phyloP scores from a whole-genome alignment of 768 basidiomycete species.

The Pholiota conissans region DNA sequence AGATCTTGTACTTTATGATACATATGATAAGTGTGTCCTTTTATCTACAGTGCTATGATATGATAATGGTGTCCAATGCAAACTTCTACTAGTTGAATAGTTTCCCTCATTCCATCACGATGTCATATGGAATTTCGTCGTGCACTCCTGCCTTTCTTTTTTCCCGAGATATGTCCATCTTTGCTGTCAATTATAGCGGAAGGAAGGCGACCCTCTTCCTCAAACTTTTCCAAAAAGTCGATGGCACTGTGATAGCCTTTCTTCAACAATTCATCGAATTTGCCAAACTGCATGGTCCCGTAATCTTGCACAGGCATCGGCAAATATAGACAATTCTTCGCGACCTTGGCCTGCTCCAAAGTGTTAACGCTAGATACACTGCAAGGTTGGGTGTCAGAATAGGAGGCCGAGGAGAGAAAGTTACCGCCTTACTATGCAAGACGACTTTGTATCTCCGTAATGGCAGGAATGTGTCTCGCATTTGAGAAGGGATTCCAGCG shows the following conservation, averaged over 20 bases:
- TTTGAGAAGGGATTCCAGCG: constrained; percentile 90
- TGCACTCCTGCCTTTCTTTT: constrained; percentile 73
- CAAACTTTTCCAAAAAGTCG: constrained; percentile 73
- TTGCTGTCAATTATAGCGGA: constrained; percentile 66
- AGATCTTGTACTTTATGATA: not conserved
- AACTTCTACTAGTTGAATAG: not conserved
- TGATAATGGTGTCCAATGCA: not conserved
- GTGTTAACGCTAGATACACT: constrained; percentile 97
- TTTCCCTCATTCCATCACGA: not conserved
- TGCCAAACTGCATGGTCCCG: constrained; percentile 87
- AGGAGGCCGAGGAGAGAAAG: not conserved
- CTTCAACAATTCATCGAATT: constrained; percentile 85
- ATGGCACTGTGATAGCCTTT: constrained; percentile 78
- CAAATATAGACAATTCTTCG: constrained; percentile 88
- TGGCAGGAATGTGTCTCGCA: constrained; percentile 75
- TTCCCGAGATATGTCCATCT: constrained; percentile 42
- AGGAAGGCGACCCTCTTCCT: constrained; percentile 83
- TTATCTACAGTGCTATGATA: not conserved
- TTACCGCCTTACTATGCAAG: constrained; percentile 82
- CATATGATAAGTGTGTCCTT: not conserved
- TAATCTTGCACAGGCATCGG: constrained; percentile 96
- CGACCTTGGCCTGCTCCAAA: constrained; percentile 91
- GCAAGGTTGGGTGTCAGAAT: constrained; percentile 10
- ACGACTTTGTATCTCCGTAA: constrained; percentile 92
- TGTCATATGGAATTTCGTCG: constrained; percentile 70